Conservation (phyloP, 73 alveolate genomes). For the Paramecium caudatum region DNA sequence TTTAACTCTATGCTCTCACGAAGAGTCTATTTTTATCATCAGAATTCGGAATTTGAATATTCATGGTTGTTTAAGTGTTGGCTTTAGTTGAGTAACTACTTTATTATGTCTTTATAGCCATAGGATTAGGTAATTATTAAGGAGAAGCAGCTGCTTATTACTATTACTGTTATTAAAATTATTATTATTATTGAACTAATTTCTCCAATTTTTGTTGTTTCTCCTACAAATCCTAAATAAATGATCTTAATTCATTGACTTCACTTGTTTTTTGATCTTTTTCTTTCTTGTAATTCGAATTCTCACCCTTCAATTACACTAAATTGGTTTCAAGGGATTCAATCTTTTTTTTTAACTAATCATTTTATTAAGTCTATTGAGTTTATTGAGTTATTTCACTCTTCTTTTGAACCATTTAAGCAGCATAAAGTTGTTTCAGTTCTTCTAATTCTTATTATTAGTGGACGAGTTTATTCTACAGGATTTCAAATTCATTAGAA, state of each 20-base stretch:
- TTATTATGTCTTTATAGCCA: background rate
- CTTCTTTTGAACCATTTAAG: background rate
- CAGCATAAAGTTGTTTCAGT: background rate
- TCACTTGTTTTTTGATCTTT: slow-evolving; percentile 53
- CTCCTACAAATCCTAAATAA: background rate
- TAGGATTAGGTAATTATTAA: background rate
- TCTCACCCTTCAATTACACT: slow-evolving; percentile 10
- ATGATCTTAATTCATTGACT: slow-evolving; percentile 53
- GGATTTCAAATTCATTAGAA: slow-evolving; percentile 37
- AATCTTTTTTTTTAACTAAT: slow-evolving; percentile 17
- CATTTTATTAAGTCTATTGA: slow-evolving; percentile 35
- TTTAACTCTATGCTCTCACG: slow-evolving; percentile 30
- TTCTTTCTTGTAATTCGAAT: background rate
- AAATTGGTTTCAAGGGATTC: slow-evolving; percentile 15
- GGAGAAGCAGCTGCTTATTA: background rate
- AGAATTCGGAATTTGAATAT: slow-evolving; percentile 23
- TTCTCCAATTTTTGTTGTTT: slow-evolving; percentile 39
- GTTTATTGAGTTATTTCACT: background rate
- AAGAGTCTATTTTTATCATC: slow-evolving; percentile 21
- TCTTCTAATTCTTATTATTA: slow-evolving; percentile 17
- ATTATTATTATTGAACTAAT: slow-evolving; percentile 39
- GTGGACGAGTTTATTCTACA: background rate
- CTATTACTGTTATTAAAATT: background rate
- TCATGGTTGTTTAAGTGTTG: slow-evolving; percentile 1
- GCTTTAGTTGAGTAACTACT: slow-evolving; percentile 24